phyloP scores from a whole-genome alignment of 2,329 filamentous ascomycete genomes.

The Colletotrichum navitas region DNA sequence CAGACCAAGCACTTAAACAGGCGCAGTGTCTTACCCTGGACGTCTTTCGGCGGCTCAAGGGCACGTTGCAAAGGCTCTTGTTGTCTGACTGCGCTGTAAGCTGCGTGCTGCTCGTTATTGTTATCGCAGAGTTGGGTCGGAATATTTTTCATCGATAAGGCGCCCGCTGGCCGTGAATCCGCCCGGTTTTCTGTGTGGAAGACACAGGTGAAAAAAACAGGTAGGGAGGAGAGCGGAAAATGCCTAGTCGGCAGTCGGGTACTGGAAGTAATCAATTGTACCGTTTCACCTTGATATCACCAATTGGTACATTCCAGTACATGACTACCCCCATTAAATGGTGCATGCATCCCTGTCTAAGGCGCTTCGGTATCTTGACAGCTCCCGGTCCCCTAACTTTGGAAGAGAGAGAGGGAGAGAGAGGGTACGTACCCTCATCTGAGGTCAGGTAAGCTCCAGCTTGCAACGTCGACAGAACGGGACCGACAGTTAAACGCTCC shows the following conservation, averaged over 20 bases:
- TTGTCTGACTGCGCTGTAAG: constrained; percentile 19
- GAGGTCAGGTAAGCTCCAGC: constrained; percentile 31
- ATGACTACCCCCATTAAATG: constrained; percentile 11
- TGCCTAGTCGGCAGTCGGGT: constrained; percentile 20
- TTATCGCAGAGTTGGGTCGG: constrained; percentile 30
- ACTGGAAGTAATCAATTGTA: constrained; percentile 22
- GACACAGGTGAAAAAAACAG: background rate
- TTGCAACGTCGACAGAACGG: constrained; percentile 38
- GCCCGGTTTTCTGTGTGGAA: constrained; percentile 17
- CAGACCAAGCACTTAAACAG: background rate
- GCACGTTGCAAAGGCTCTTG: constrained; percentile 12
- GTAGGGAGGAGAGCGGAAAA: background rate
- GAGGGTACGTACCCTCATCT: constrained; percentile 30
- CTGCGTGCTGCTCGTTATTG: constrained; percentile 9
- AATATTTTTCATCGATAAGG: constrained; percentile 33
- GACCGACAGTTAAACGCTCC: constrained; percentile 24
- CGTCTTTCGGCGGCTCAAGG: constrained; percentile 22
- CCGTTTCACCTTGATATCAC: background rate
- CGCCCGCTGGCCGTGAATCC: constrained; percentile 22
- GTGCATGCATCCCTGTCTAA: constrained; percentile 11
- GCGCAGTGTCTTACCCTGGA: constrained; percentile 13
- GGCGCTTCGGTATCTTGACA: constrained; percentile 29
- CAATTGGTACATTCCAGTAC: background rate
- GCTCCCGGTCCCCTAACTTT: constrained; percentile 33
- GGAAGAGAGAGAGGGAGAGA: constrained; percentile 6